Percentiles rank a stretch among this genome's conserved stretches.
Evolutionary conservation across 1,139 yeast genomes (phyloP).

Genomic region (Arxiozyma telluris): DNA sequence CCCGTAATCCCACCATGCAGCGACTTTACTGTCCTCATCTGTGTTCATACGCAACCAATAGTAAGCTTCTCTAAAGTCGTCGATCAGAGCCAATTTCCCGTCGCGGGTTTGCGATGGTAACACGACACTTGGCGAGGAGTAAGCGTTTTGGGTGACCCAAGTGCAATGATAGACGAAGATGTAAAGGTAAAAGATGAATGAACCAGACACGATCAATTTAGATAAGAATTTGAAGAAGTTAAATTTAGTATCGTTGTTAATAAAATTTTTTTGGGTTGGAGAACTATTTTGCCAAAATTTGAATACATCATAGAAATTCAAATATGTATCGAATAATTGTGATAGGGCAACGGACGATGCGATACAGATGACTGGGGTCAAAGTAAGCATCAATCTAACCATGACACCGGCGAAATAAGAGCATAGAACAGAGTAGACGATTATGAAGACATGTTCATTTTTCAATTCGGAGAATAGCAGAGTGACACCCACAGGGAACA

Average conservation of each 20-base stretch:
- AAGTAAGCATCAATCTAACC: slow-evolving; percentile 95
- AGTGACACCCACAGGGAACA: slow-evolving; percentile 96
- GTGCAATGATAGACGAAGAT: slow-evolving; percentile 92
- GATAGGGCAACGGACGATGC: slow-evolving; percentile 83
- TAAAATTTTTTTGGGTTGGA: slow-evolving; percentile 2
- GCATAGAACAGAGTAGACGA: slow-evolving; percentile 83
- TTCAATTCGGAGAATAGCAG: slow-evolving; percentile 80
- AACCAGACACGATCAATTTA: slow-evolving; percentile 45
- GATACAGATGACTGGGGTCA: slow-evolving; percentile 94
- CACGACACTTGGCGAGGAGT: slow-evolving; percentile 96
- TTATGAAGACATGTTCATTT: slow-evolving; percentile 87
- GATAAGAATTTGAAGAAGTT: not conserved
- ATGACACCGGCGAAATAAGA: slow-evolving; percentile 98
- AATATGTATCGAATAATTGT: slow-evolving; percentile 71
- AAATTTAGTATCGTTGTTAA: not conserved
- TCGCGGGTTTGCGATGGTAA: slow-evolving; percentile 73
- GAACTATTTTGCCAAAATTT: slow-evolving; percentile 4
- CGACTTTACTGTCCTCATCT: slow-evolving; percentile 86
- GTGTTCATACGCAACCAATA: slow-evolving; percentile 99
- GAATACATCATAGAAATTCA: slow-evolving; percentile 48
- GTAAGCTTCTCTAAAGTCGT: slow-evolving; percentile 97
- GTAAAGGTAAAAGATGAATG: slow-evolving; percentile 67
- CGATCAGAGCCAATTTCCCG: slow-evolving; percentile 79
- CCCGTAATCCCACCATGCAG: slow-evolving; percentile 99
- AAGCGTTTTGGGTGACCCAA: slow-evolving; percentile 93